These are phyloP conservation scores for Trichoderma koningii DNA, from an alignment of 2,329 filamentous ascomycete genomes.

Conservation along the genomic window DNA sequence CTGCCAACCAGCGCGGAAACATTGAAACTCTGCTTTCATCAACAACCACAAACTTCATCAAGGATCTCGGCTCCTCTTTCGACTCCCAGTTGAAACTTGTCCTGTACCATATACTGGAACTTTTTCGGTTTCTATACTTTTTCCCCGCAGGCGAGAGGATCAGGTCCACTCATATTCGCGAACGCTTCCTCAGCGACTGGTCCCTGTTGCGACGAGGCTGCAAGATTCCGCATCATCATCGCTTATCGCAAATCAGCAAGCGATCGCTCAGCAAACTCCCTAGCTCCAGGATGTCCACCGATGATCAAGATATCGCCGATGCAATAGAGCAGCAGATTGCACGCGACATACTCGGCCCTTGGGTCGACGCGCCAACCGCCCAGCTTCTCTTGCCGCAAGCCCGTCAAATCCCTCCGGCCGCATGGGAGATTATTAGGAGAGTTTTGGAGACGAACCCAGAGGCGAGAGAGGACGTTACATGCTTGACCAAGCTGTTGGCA, in stretches of 20 bases:
- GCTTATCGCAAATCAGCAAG: background rate
- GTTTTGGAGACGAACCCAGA: background rate
- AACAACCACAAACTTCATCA: background rate
- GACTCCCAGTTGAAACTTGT: background rate
- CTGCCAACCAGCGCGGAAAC: background rate
- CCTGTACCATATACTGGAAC: background rate
- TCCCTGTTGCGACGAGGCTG: background rate
- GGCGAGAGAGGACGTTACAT: slow-evolving; percentile 11
- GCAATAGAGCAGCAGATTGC: slow-evolving; percentile 9
- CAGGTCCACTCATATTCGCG: background rate
- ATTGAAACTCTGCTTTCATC: background rate
- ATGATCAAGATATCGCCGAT: background rate
- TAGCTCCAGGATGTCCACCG: background rate
- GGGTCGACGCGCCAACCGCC: slow-evolving; percentile 16
- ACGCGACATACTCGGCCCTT: slow-evolving; percentile 15
- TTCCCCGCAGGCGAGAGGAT: too few species aligned
- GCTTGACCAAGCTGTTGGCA: slow-evolving; percentile 12
- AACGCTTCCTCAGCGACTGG: background rate
- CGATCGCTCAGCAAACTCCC: background rate
- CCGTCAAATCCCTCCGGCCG: slow-evolving; percentile 13
- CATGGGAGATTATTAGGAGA: slow-evolving; percentile 13
- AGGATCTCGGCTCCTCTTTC: background rate
- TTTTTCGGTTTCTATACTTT: background rate
- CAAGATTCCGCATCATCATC: background rate
- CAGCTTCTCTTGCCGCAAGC: slow-evolving; percentile 22